Evolutionary conservation across 1,284 basidiomycete species (phyloP), one percentile per base, ranked within the genome.

Genomic region (Sutorius eximius): DNA sequence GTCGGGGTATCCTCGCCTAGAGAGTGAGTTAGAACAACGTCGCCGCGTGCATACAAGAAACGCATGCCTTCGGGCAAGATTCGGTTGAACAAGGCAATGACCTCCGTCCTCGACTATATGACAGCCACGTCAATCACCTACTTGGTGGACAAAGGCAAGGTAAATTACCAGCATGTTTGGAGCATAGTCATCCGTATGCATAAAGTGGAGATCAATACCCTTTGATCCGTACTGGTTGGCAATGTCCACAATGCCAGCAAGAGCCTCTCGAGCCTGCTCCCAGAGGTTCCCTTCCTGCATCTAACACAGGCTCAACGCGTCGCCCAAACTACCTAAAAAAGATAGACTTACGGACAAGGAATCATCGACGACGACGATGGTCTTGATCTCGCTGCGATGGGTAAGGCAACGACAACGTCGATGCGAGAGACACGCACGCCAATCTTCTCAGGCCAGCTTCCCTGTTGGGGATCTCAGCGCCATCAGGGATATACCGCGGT

Each of bases 181-280:
- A 11, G 66, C 71, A 56, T 61, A 69, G 30, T 61, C 61, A 8
- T 60, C 57, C n/a, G 61, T 57, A 57, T 79, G 79, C 60, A 80
- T 65, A 64, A 80, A 80, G 58, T 75, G 71, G 12, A 81, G 63
- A 50, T 81, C 79, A 50, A 75, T 54, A 11, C 79, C 78, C 38
- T 73, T 73, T 3, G 69, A 66, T 20, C 73, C 74, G 47, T 76
- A 74, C 33, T 63, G 59, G 27, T 68, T 69, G 27, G 76, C 71
- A n/a, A 75, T 61, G 29, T 77, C 73, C 2, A 75, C 71, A 24
- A 80, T 69, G 34, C 72, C 76, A 45, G 69, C 74, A 3, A 81
- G 70, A 3, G 79, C 78, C 37, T 74, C 72, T 20, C 75, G 57
- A 2, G 76, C 69, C 55, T 71, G 70, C 20, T 51, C 53, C 77